phyloP scores from a whole-genome alignment of 345 rosid genomes.

The Hibiscus syriacus region DNA sequence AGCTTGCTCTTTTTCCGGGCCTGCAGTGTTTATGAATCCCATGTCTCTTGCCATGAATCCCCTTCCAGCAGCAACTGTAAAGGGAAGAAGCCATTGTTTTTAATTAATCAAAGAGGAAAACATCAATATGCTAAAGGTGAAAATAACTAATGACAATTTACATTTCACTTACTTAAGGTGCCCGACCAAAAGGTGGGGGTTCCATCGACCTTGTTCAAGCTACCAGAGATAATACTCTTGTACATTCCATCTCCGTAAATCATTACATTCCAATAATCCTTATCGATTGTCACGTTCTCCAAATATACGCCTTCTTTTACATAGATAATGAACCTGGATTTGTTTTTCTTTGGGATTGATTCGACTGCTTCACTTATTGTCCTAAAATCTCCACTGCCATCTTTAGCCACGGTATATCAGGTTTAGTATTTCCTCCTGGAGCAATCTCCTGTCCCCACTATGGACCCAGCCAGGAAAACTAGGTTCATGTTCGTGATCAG shows the following conservation, averaged over 20 bases:
- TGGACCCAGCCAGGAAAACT: conserved; percentile 4
- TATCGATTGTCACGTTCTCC: conserved; percentile 24
- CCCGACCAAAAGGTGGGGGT: conserved; percentile 22
- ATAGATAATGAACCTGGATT: conserved; percentile 18
- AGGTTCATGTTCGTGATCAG: neutral
- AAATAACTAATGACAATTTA: neutral
- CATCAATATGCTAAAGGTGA: too few relatives aligned
- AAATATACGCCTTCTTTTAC: conserved; percentile 30
- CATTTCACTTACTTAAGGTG: conserved; percentile 27
- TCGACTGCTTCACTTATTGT: conserved; percentile 26
- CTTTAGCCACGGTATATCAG: conserved; percentile 6
- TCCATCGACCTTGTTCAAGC: conserved; percentile 22
- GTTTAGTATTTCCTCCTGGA: conserved; percentile 4
- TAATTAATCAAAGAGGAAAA: neutral
- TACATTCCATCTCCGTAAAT: conserved; percentile 39
- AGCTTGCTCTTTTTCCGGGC: conserved; percentile 56
- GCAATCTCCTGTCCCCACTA: conserved; percentile 3
- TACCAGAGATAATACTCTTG: conserved; percentile 27
- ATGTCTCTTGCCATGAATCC: conserved; percentile 65
- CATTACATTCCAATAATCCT: conserved; percentile 28
- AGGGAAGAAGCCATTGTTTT: neutral
- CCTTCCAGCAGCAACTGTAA: conserved; percentile 7
- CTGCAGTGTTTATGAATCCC: conserved; percentile 74
- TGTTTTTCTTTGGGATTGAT: conserved; percentile 18
- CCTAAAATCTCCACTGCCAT: conserved; percentile 12